These are phyloP conservation scores for Radiomyces spectabilis DNA, from an alignment of 192 early-diverging fungal genomes.

Conservation along the genomic window DNA sequence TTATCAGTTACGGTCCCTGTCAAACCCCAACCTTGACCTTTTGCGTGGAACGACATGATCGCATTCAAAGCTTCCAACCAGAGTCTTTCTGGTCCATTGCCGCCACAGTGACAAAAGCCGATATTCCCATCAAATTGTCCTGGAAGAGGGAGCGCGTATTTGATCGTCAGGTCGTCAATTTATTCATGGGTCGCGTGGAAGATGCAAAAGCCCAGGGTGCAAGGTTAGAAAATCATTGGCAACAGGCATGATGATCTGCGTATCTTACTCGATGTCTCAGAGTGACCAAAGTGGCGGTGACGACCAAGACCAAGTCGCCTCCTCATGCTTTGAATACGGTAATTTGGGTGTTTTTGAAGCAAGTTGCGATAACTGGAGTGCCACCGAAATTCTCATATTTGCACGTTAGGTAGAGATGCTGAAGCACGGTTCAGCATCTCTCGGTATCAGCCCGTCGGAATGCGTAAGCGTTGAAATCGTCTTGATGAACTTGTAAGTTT, in stretches of 20 bases:
- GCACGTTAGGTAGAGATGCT: conserved; percentile 31
- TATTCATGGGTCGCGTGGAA: conserved; percentile 25
- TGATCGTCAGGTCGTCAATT: conserved; percentile 33
- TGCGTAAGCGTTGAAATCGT: conserved; percentile 22
- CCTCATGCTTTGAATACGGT: conserved; percentile 30
- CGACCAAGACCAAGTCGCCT: conserved; percentile 13
- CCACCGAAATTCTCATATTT: conserved; percentile 7
- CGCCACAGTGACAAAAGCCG: conserved; percentile 13
- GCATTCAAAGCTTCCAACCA: conserved; percentile 42
- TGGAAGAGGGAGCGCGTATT: conserved; percentile 27
- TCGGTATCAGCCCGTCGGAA: conserved; percentile 40
- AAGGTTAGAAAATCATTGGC: conserved; percentile 22
- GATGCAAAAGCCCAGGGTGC: conserved; percentile 15
- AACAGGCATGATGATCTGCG: neutral
- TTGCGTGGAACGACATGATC: conserved; percentile 47
- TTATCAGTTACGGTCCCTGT: conserved; percentile 45
- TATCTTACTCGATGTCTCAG: neutral
- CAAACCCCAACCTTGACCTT: conserved; percentile 46
- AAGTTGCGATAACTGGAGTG: conserved; percentile 3
- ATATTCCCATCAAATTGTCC: conserved; percentile 6
- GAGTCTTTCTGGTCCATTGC: conserved; percentile 38
- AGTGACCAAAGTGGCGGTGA: conserved; percentile 3
- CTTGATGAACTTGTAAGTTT: neutral
- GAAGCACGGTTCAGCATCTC: conserved; percentile 36
- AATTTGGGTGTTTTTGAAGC: neutral